phyloP scores from a whole-genome alignment of 768 basidiomycete species.

The Krasilnikovozyma curviuscula region DNA sequence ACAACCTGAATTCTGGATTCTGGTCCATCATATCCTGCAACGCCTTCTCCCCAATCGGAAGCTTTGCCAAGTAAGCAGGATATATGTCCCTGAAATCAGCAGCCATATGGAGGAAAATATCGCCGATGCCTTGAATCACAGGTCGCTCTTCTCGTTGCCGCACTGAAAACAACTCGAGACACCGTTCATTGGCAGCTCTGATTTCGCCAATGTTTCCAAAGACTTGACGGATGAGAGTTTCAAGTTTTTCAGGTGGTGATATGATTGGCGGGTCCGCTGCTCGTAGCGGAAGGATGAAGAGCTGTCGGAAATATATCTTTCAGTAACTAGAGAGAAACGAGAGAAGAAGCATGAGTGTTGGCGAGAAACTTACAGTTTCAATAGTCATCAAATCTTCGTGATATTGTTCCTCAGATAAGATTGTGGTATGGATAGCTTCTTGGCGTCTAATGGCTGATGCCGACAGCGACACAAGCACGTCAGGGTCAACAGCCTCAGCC shows the following conservation, averaged over 20 bases:
- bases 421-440: conserved; percentile 49
- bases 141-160: conserved; percentile 71
- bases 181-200: conserved; percentile 57
- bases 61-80: conserved; percentile 40
- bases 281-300: conserved; percentile 59
- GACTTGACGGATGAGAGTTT: conserved; percentile 71
- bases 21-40: conserved; percentile 67
- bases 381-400: conserved; percentile 67
- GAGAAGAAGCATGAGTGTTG: background rate
- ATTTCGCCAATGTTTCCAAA: conserved; percentile 77
- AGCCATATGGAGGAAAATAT: conserved; percentile 70
- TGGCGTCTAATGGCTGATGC: conserved; percentile 66
- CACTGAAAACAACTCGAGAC: conserved; percentile 71
- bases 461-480: conserved; percentile 49
- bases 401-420: conserved; percentile 75
- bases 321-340: background rate
- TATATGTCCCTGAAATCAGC: conserved; percentile 74
- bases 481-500: conserved; percentile 56
- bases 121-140: conserved; percentile 67
- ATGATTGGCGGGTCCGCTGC: conserved; percentile 59
- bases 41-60: conserved; percentile 66
- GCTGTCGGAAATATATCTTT: conserved; percentile 30
- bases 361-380: conserved; percentile 39
- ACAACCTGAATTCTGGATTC: conserved; percentile 62
- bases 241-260: conserved; percentile 35